phyloP scores from a whole-genome alignment of 345 rosid species.

The Abelmoschus esculentus region DNA sequence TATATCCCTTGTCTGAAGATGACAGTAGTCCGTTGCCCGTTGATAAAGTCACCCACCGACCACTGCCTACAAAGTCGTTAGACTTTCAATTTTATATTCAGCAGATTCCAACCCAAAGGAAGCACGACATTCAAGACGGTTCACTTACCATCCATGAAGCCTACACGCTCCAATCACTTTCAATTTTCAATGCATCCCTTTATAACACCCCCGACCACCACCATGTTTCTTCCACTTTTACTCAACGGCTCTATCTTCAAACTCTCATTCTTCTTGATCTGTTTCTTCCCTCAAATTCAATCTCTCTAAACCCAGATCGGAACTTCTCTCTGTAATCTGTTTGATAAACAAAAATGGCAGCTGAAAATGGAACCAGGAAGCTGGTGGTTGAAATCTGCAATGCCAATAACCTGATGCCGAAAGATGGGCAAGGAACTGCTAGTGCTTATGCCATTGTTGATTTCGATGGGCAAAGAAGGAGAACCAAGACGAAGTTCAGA shows the following conservation, averaged over 20 bases:
- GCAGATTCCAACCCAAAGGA: neutral
- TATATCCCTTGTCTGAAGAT: too few species aligned
- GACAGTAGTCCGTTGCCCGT: too few species aligned
- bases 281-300: neutral
- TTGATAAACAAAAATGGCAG: slow-evolving; percentile 38
- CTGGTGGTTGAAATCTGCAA: slow-evolving; percentile 68
- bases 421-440: slow-evolving; percentile 92
- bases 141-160: slow-evolving; percentile 14
- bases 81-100: too few species aligned
- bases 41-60: too few species aligned
- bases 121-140: neutral
- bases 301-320: slow-evolving; percentile 8
- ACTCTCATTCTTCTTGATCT: neutral
- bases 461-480: slow-evolving; percentile 69
- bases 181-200: neutral
- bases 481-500: slow-evolving; percentile 70
- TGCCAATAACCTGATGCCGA: slow-evolving; percentile 83
- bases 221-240: neutral
- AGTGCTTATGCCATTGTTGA: slow-evolving; percentile 79
- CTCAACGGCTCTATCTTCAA: neutral
- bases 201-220: slow-evolving; percentile 10
- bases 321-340: too few species aligned
- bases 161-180: slow-evolving; percentile 25
- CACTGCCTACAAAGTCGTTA: too few species aligned
- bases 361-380: slow-evolving; percentile 36